phyloP scores from a whole-genome alignment of 2,329 filamentous ascomycete genomes.

The Arthrobotrys conoides region DNA sequence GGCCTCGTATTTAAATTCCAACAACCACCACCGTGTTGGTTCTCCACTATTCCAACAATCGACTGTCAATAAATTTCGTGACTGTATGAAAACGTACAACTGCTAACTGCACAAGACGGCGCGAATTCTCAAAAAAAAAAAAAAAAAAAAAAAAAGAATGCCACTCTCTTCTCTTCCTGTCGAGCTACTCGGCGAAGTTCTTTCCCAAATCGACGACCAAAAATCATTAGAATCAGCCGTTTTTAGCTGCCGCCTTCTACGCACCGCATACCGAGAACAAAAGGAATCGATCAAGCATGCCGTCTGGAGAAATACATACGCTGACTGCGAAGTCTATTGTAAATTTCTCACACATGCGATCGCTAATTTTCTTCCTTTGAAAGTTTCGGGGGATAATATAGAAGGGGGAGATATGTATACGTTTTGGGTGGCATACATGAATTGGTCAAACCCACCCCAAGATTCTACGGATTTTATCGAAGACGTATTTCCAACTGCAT shows the following conservation, averaged over 20 bases:
- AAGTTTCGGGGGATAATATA: not conserved
- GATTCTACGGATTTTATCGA: not conserved
- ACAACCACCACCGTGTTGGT: not conserved
- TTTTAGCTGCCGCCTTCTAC: not conserved
- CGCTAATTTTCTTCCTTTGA: not conserved
- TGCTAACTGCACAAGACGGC: too few species aligned
- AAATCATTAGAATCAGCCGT: not conserved
- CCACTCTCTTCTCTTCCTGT: not conserved
- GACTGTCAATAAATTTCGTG: too few species aligned
- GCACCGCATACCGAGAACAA: not conserved
- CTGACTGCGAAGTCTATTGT: constrained; percentile 8
- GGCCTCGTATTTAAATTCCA: not conserved
- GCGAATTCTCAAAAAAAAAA: too few species aligned
- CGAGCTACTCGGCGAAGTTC: constrained; percentile 26
- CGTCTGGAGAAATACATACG: constrained; percentile 11
- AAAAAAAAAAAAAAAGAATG: not conserved
- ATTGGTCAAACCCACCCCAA: constrained; percentile 4
- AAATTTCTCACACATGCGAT: constrained; percentile 23
- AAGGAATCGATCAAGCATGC: constrained; percentile 18
- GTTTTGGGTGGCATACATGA: constrained; percentile 14
- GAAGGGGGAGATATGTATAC: not conserved
- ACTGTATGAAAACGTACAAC: too few species aligned
- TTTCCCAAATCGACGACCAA: constrained; percentile 20
- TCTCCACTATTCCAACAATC: not conserved
- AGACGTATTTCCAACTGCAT: not conserved